Evolutionary conservation across 2,329 filamentous ascomycete genomes (phyloP).

Genomic region (Fusarium gaditjirri): DNA sequence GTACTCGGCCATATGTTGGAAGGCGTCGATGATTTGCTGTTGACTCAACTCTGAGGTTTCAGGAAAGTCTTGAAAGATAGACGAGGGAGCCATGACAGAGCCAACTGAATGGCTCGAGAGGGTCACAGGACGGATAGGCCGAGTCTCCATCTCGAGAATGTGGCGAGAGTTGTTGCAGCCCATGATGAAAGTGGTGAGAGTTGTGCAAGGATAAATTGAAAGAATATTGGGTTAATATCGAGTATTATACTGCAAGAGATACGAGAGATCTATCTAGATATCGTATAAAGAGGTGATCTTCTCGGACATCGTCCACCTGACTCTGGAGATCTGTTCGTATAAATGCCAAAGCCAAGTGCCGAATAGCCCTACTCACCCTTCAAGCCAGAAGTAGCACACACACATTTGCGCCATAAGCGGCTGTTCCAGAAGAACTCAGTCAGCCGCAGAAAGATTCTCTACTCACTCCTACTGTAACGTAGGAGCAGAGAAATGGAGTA

Average conservation of each 20-base stretch:
- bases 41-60: constrained; percentile 21
- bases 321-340: constrained; percentile 23
- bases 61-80: constrained; percentile 29
- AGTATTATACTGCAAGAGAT: constrained; percentile 6
- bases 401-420: constrained; percentile 16
- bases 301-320: background rate
- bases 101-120: constrained; percentile 33
- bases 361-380: constrained; percentile 3
- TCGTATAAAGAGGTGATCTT: constrained; percentile 13
- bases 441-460: constrained; percentile 7
- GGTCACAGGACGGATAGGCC: constrained; percentile 27
- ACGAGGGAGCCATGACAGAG: constrained; percentile 27
- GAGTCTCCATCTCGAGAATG: constrained; percentile 34
- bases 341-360: constrained; percentile 11
- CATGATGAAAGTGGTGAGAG: constrained; percentile 20
- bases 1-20: constrained; percentile 37
- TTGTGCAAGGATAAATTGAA: background rate
- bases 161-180: constrained; percentile 35
- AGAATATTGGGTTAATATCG: background rate
- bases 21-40: constrained; percentile 27
- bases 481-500: constrained; percentile 22
- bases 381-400: constrained; percentile 1
- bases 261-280: background rate
- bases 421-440: constrained; percentile 11
- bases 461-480: constrained; percentile 8